Evolutionary conservation across 768 basidiomycete species (phyloP), one percentile per base, ranked within the genome.

Genomic region (Sporobolomyces phaffii): DNA sequence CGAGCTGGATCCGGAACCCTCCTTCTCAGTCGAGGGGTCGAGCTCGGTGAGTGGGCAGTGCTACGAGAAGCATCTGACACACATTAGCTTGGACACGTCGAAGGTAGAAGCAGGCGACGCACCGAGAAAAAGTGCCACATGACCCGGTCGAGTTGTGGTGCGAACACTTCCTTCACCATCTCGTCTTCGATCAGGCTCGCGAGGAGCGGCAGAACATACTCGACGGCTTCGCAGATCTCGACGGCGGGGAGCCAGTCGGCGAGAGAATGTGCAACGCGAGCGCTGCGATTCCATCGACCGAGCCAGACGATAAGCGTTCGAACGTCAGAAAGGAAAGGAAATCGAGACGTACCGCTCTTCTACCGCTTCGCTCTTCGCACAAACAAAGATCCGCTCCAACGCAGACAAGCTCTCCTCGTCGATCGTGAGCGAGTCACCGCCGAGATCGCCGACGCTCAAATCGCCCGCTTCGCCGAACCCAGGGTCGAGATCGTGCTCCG

Each of bases 141-240:
- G 72, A 94, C 84, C 54, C 83, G 80, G 41, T 89, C 85, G 14
- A 98, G 80, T 70, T 89, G 86, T 2, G 84, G 82, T 1, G 89
- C 74, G 26, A 72, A 62, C 1, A 68, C 68, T 51, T 73, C 69
- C 57, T 72, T 72, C 43, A 75, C 74, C 38, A 58, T 56, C 45
- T 75, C 72, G 41, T 75, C 73, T 28, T 69, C 68, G 78, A 88
- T 85, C 13, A 97, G 84, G 47, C 83, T 84, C 56, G 84, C 87
- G 62, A 98, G 83, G n/a, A 96, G 83, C 1, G 93, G 93, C 24
- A 94, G 80, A 62, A 98, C 90, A 75, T 94, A 98, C 77, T 91
- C 89, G 72, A 91, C 86, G 7, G 91, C 91, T 72, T 98, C 93
- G 61, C 84, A 84, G 5, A 93, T 87, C 22, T 87, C 81, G 57